These are phyloP conservation scores for Gaeumannomyces sp. DNA, from an alignment of 2,329 filamentous ascomycete species.

Conservation along the genomic window DNA sequence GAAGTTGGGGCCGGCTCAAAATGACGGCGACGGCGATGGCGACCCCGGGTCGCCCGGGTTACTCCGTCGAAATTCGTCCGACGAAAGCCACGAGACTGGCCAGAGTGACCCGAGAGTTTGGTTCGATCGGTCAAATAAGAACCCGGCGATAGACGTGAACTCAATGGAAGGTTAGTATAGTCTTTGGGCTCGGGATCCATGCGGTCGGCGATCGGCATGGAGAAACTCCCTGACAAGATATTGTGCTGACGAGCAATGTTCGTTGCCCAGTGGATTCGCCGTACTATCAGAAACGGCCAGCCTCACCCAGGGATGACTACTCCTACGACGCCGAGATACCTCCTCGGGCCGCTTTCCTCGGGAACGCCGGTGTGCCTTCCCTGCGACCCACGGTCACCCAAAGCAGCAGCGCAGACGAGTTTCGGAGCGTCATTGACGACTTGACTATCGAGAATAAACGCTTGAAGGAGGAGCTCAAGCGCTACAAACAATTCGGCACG, in stretches of 20 bases:
- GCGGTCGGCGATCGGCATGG: conserved; percentile 4
- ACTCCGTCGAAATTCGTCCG: conserved; percentile 37
- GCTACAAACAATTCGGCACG: conserved; percentile 61
- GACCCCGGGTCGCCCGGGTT: conserved; percentile 17
- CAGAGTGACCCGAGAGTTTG: conserved; percentile 46
- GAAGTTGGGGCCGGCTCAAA: not conserved
- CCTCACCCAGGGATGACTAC: conserved; percentile 41
- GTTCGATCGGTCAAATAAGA: conserved; percentile 49
- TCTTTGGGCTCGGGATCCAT: conserved; percentile 8
- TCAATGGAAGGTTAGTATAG: conserved; percentile 39
- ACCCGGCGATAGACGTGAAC: conserved; percentile 36
- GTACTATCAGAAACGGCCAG: conserved; percentile 48
- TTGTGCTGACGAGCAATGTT: not conserved
- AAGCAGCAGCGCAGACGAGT: conserved; percentile 66
- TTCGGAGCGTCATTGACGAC: conserved; percentile 79
- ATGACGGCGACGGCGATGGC: conserved; percentile 1
- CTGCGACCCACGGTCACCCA: conserved; percentile 30
- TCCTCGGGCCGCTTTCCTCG: not conserved
- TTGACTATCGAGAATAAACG: conserved; percentile 78
- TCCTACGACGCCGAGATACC: conserved; percentile 12
- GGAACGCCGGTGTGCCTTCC: conserved; percentile 11
- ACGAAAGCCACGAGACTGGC: conserved; percentile 41
- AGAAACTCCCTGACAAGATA: not conserved
- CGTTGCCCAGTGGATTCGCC: conserved; percentile 41
- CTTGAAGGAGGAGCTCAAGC: conserved; percentile 65